phyloP scores from a whole-genome alignment of 2,329 filamentous ascomycete genomes.

The Massarina eburnea region DNA sequence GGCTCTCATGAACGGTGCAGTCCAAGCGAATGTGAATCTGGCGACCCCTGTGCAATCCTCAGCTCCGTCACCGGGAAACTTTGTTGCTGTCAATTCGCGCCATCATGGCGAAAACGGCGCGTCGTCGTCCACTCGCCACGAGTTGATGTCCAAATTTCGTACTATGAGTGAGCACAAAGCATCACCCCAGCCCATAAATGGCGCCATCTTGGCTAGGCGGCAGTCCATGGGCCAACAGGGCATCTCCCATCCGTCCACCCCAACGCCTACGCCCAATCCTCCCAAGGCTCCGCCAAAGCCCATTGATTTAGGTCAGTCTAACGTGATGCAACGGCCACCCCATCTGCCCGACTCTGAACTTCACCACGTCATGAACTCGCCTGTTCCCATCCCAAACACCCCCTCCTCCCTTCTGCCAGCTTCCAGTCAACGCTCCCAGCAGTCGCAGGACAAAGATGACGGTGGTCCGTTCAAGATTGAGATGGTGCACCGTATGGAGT shows the following conservation, averaged over 20 bases:
- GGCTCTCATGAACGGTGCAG: constrained; percentile 44
- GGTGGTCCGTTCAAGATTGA: constrained; percentile 62
- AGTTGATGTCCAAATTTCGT: constrained; percentile 64
- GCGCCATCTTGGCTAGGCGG: constrained; percentile 24
- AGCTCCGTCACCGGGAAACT: constrained; percentile 52
- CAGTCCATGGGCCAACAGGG: constrained; percentile 30
- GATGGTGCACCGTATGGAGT: constrained; percentile 76
- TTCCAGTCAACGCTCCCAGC: constrained; percentile 39
- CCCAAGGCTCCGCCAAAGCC: constrained; percentile 35
- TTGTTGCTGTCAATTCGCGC: constrained; percentile 61
- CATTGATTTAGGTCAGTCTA: constrained; percentile 15
- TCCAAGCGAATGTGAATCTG: constrained; percentile 36
- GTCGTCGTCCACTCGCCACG: constrained; percentile 59
- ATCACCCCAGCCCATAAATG: constrained; percentile 30
- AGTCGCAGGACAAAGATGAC: constrained; percentile 55
- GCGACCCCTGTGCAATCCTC: constrained; percentile 19
- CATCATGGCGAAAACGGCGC: constrained; percentile 53
- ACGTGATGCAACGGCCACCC: constrained; percentile 18
- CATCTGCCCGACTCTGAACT: constrained; percentile 43
- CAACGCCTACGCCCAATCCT: constrained; percentile 18
- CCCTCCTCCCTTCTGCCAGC: constrained; percentile 56
- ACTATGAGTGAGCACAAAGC: constrained; percentile 57
- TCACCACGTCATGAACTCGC: constrained; percentile 46
- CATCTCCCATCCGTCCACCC: constrained; percentile 28
- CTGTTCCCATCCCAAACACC: constrained; percentile 58